phyloP scores from a whole-genome alignment of 2,329 filamentous ascomycete genomes.

The Cordyceps fumosorosea region DNA sequence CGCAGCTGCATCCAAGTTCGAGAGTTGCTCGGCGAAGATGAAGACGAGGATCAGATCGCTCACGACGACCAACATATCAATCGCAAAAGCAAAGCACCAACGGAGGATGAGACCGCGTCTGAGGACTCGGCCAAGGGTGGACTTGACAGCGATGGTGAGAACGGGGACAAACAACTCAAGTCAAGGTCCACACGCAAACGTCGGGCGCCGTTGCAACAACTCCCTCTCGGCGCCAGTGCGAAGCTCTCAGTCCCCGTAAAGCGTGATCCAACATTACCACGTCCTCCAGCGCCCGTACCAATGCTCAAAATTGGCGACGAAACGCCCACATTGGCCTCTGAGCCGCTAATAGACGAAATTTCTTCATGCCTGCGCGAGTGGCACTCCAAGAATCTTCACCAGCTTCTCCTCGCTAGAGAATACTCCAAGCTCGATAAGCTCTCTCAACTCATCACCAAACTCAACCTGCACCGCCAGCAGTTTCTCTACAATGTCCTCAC shows the following conservation, averaged over 20 bases:
- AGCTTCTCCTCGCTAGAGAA: conserved; percentile 74
- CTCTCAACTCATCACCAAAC: conserved; percentile 69
- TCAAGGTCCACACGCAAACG: conserved; percentile 18
- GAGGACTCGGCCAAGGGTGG: conserved; percentile 51
- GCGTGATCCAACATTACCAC: conserved; percentile 61
- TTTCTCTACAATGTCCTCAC: conserved; percentile 93
- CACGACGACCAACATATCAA: conserved; percentile 26
- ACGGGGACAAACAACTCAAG: conserved; percentile 23
- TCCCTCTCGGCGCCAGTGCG: conserved; percentile 34
- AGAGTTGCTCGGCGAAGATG: conserved; percentile 76
- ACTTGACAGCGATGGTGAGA: conserved; percentile 31
- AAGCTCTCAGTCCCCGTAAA: conserved; percentile 41
- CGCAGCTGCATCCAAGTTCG: conserved; percentile 90
- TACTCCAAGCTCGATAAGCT: conserved; percentile 78
- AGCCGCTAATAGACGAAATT: conserved; percentile 95
- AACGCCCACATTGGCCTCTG: conserved; percentile 79
- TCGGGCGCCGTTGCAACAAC: conserved; percentile 28
- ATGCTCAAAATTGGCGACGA: conserved; percentile 98
- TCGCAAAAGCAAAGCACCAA: conserved; percentile 19
- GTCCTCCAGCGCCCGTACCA: conserved; percentile 85
- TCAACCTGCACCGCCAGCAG: conserved; percentile 81
- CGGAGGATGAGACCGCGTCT: conserved; percentile 26
- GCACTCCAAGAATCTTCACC: conserved; percentile 96
- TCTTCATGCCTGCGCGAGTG: conserved; percentile 94
- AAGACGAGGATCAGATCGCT: conserved; percentile 43